phyloP scores from a whole-genome alignment of 306 rosid genomes.

The Trifolium pratense region DNA sequence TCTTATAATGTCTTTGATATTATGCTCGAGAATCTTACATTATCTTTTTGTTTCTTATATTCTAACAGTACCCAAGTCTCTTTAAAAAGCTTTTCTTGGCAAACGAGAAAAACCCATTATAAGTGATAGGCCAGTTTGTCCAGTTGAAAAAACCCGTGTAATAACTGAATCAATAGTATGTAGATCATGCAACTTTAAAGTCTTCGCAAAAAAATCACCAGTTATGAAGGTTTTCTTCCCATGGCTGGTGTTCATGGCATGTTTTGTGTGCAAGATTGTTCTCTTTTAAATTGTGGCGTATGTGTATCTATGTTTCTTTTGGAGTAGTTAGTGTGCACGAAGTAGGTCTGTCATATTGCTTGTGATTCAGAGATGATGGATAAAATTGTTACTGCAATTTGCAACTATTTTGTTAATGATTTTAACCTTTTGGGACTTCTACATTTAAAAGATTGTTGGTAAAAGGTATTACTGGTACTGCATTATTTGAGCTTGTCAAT shows the following conservation, averaged over 20 bases:
- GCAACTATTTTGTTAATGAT: neutral
- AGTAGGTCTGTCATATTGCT: conserved; percentile 12
- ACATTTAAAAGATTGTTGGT: conserved; percentile 8
- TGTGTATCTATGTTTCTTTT: neutral
- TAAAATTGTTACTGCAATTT: conserved; percentile 2
- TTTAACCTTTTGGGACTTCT: neutral
- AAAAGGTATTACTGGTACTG: neutral
- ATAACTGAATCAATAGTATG: neutral
- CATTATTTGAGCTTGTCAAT: conserved; percentile 1
- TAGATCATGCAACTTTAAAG: neutral
- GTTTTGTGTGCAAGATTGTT: neutral
- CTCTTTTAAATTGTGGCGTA: neutral
- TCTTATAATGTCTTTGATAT: too few species aligned
- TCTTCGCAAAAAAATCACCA: neutral
- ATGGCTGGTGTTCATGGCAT: neutral
- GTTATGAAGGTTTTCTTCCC: conserved; percentile 1
- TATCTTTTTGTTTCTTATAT: neutral
- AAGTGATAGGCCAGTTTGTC: neutral
- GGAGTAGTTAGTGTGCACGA: neutral
- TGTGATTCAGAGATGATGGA: conserved; percentile 14
- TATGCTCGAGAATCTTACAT: neutral
- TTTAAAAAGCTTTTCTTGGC: neutral
- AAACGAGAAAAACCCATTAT: neutral
- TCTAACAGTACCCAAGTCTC: too few species aligned
- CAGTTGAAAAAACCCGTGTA: neutral